Conservation (phyloP, 768 basidiomycete species). For the Coprinellus aureogranulatus region DNA sequence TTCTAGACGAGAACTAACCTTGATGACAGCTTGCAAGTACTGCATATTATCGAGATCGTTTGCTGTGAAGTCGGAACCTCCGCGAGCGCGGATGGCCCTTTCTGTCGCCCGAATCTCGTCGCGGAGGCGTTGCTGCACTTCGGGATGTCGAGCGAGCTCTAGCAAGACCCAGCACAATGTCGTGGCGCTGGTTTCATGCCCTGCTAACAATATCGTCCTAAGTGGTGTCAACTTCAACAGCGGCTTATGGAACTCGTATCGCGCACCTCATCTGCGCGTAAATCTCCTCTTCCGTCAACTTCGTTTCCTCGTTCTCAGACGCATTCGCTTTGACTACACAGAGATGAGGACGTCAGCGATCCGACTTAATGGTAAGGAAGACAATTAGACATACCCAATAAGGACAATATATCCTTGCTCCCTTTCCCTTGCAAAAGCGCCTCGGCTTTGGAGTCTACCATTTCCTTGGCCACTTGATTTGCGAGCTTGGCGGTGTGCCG, state of each 20-base stretch:
- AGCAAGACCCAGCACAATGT: slow-evolving; percentile 60
- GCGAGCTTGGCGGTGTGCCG: slow-evolving; percentile 44
- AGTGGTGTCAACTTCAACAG: slow-evolving; percentile 28
- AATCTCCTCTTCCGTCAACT: slow-evolving; percentile 49
- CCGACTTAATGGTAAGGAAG: background rate
- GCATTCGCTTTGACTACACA: slow-evolving; percentile 52
- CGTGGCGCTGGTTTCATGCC: slow-evolving; percentile 62
- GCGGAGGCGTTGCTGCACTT: slow-evolving; percentile 60
- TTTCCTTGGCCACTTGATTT: slow-evolving; percentile 42
- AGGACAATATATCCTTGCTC: slow-evolving; percentile 53
- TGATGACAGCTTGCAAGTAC: slow-evolving; percentile 44
- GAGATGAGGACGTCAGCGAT: background rate
- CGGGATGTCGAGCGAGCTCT: slow-evolving; percentile 56
- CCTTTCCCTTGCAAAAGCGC: slow-evolving; percentile 48
- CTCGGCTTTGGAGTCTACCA: slow-evolving; percentile 48
- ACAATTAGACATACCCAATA: slow-evolving; percentile 40
- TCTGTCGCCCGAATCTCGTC: slow-evolving; percentile 51
- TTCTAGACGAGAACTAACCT: slow-evolving; percentile 28
- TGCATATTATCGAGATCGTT: slow-evolving; percentile 51
- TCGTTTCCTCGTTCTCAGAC: slow-evolving; percentile 40
- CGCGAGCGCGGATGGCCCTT: slow-evolving; percentile 31
- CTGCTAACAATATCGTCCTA: slow-evolving; percentile 52
- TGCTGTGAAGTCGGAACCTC: slow-evolving; percentile 36
- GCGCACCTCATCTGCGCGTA: slow-evolving; percentile 53
- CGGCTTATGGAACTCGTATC: slow-evolving; percentile 33